These are phyloP conservation scores for Chlorella sp. DNA, from an alignment of 139 green algal genomes.

Conservation along the genomic window DNA sequence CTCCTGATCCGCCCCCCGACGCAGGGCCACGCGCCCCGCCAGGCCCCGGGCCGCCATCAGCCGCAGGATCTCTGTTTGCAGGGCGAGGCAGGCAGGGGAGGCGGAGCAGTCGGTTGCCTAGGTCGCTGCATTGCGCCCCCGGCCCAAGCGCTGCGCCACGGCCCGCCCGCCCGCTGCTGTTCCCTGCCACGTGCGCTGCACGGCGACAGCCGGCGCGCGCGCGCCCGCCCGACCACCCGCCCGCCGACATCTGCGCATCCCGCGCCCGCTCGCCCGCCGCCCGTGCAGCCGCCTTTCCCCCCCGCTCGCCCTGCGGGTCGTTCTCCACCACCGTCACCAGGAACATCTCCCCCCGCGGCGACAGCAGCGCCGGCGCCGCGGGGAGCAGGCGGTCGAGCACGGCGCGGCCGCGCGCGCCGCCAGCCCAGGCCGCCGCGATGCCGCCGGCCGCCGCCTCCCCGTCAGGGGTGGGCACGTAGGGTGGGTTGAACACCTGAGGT, in stretches of 20 bases:
- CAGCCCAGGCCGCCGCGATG: slow-evolving; percentile 88
- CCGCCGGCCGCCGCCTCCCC: slow-evolving; percentile 74
- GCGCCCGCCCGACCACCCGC: slow-evolving; percentile 28
- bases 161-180: background rate
- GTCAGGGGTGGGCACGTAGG: slow-evolving; percentile 94
- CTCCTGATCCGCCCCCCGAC: slow-evolving; percentile 72
- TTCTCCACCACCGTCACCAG: slow-evolving; percentile 85
- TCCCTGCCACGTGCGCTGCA: background rate
- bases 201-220: background rate
- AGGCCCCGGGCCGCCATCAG: slow-evolving; percentile 1
- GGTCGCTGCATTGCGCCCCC: background rate
- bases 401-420: slow-evolving; percentile 68
- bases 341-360: slow-evolving; percentile 54
- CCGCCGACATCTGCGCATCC: slow-evolving; percentile 26
- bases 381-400: slow-evolving; percentile 88
- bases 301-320: slow-evolving; percentile 56
- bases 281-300: too few species aligned
- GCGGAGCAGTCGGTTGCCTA: background rate
- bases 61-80: slow-evolving; percentile 36
- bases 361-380: slow-evolving; percentile 58
- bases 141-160: background rate
- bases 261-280: too few species aligned
- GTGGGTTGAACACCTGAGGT: slow-evolving; percentile 94
- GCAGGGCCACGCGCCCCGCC: slow-evolving; percentile 47
- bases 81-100: background rate